Evolutionary conservation across 257 asterid species (phyloP).

Genomic region (Solanum virginianum): DNA sequence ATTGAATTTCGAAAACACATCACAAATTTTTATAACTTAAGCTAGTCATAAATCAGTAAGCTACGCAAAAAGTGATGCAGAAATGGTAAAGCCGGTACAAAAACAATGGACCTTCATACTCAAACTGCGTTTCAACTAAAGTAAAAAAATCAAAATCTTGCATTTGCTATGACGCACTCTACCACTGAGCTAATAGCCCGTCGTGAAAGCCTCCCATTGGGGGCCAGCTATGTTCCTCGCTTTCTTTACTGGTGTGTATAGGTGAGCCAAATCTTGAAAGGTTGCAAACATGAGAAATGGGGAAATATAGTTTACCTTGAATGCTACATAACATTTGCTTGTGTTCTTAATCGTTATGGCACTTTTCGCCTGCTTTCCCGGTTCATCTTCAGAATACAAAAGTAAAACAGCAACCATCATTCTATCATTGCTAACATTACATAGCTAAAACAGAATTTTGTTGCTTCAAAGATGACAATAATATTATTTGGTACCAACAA

Average conservation of each 20-base stretch:
- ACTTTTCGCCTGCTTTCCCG: slow-evolving; percentile 14
- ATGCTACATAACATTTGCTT: slow-evolving; percentile 9
- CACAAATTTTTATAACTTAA: background rate
- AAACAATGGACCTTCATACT: background rate
- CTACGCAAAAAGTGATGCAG: background rate
- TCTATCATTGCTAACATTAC: background rate
- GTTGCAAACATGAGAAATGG: background rate
- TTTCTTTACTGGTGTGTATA: too few relatives aligned
- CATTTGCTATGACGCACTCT: background rate
- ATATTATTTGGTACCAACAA: background rate
- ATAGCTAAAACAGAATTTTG: background rate
- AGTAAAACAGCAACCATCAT: background rate
- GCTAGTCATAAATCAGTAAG: background rate
- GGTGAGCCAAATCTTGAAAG: background rate
- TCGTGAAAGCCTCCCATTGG: too few relatives aligned
- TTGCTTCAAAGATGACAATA: background rate
- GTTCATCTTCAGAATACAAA: slow-evolving; percentile 10
- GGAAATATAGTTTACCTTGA: background rate
- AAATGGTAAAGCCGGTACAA: background rate
- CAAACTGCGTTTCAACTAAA: background rate
- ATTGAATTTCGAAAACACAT: background rate
- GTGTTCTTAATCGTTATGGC: slow-evolving; percentile 9
- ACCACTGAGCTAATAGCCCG: too few relatives aligned
- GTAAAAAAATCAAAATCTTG: background rate
- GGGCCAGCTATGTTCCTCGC: too few relatives aligned